Conservation (phyloP, 371 early-diverging fungal species). For the Mucor saturninus region DNA sequence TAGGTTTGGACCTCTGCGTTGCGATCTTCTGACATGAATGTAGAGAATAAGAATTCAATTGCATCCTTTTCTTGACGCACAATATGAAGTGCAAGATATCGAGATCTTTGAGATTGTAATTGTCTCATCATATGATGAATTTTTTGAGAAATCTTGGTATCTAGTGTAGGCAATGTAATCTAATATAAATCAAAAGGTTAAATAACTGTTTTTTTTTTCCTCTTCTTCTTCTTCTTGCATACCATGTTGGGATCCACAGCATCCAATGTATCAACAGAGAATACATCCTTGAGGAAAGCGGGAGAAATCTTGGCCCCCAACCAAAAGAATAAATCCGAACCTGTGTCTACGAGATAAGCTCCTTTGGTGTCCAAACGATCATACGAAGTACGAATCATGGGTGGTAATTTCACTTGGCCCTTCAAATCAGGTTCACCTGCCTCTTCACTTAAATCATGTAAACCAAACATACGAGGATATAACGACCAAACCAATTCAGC, state of each 20-base stretch:
- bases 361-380: slow-evolving; percentile 77
- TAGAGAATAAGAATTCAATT: slow-evolving; percentile 63
- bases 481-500: slow-evolving; percentile 75
- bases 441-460: slow-evolving; percentile 68
- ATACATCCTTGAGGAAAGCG: slow-evolving; percentile 67
- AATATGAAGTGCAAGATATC: slow-evolving; percentile 49
- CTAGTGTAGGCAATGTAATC: slow-evolving; percentile 43
- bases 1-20: slow-evolving; percentile 91
- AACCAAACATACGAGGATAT: slow-evolving; percentile 84
- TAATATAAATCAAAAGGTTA: slow-evolving; percentile 2
- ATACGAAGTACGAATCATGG: slow-evolving; percentile 78
- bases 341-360: slow-evolving; percentile 86
- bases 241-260: slow-evolving; percentile 76
- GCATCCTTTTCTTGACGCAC: slow-evolving; percentile 58
- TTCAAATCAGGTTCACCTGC: slow-evolving; percentile 40
- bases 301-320: slow-evolving; percentile 75
- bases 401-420: slow-evolving; percentile 63
- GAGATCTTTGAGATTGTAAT: slow-evolving; percentile 59
- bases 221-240: slow-evolving; percentile 4
- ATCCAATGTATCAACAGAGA: slow-evolving; percentile 80
- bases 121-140: slow-evolving; percentile 68
- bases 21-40: slow-evolving; percentile 83
- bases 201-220: background rate
- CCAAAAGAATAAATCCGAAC: slow-evolving; percentile 82
- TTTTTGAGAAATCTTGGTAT: slow-evolving; percentile 62